Percentiles rank a stretch among this genome's conserved stretches.
phyloP scores from a whole-genome alignment of 1,139 yeast species.

The Scheffersomyces lignicola region DNA sequence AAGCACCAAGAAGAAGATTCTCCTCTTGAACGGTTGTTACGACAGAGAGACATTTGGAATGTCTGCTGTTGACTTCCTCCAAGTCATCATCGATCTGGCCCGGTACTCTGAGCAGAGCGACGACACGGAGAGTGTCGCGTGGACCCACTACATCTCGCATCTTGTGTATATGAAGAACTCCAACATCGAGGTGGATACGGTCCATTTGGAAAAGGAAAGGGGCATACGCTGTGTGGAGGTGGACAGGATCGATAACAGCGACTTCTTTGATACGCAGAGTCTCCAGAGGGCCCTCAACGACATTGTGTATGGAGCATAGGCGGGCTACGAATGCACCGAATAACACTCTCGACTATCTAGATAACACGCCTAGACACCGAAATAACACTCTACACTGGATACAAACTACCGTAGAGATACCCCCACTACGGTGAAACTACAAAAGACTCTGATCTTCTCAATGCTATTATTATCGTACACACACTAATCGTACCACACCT shows the following conservation, averaged over 20 bases:
- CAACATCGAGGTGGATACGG: constrained; percentile 48
- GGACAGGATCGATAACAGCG: constrained; percentile 19
- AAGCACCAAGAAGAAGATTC: constrained; percentile 35
- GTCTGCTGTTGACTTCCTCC: constrained; percentile 58
- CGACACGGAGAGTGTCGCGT: constrained; percentile 16
- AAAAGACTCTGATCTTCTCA: too few relatives aligned
- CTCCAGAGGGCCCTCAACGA: constrained; percentile 9
- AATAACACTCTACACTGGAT: too few relatives aligned
- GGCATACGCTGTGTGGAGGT: constrained; percentile 53
- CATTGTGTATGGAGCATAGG: constrained; percentile 7
- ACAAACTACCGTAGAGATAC: too few relatives aligned
- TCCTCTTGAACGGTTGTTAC: constrained; percentile 66
- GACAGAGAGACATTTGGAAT: constrained; percentile 80
- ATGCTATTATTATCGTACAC: too few relatives aligned
- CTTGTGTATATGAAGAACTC: constrained; percentile 50
- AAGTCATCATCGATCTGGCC: constrained; percentile 53
- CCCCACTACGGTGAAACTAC: too few relatives aligned
- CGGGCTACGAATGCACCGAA: background rate
- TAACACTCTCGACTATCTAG: too few relatives aligned
- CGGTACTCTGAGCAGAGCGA: constrained; percentile 27
- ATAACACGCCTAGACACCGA: too few relatives aligned
- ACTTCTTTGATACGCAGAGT: constrained; percentile 41
- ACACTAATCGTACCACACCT: constrained; percentile 97
- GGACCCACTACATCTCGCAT: constrained; percentile 56
- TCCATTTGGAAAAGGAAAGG: constrained; percentile 26